Conservation (phyloP, 306 rosid species). For the Quillaja saponaria region DNA sequence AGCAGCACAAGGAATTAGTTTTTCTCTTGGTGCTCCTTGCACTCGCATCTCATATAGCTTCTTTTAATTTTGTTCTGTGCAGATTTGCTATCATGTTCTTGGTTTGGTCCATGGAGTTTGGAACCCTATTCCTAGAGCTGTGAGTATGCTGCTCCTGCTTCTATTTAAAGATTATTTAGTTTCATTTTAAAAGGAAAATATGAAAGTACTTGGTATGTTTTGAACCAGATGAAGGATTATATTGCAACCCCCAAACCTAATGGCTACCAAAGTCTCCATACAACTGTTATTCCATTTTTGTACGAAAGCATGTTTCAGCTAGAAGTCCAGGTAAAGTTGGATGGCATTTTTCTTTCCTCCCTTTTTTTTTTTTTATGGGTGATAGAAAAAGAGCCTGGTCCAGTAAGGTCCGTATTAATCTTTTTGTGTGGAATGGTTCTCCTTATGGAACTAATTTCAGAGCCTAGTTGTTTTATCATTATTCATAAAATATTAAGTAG, state of each 20-base stretch:
- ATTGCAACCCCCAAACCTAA: conserved; percentile 98
- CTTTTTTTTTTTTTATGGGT: conserved; percentile 1
- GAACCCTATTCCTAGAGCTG: conserved; percentile 98
- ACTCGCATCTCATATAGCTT: conserved; percentile 16
- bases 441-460: conserved; percentile 1
- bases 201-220: conserved; percentile 20
- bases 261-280: conserved; percentile 97
- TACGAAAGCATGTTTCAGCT: conserved; percentile 92
- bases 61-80: conserved; percentile 43
- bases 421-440: conserved; percentile 19
- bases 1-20: conserved; percentile 10
- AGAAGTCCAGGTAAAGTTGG: conserved; percentile 83
- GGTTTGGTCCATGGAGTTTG: conserved; percentile 94
- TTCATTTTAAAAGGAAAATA: conserved; percentile 12
- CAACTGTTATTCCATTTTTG: conserved; percentile 92
- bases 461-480: not conserved
- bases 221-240: conserved; percentile 82
- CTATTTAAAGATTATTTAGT: conserved; percentile 27
- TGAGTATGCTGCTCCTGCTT: conserved; percentile 52
- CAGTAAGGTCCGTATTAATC: conserved; percentile 16
- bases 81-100: conserved; percentile 96
- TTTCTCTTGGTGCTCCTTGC: conserved; percentile 28
- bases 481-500: not conserved
- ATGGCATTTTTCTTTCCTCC: conserved; percentile 10
- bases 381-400: conserved; percentile 19